A percentile compares a stretch with the other conserved stretches of the same genome.
Conservation (phyloP, 2,329 filamentous ascomycete species). For the Trichoderma sp. region DNA sequence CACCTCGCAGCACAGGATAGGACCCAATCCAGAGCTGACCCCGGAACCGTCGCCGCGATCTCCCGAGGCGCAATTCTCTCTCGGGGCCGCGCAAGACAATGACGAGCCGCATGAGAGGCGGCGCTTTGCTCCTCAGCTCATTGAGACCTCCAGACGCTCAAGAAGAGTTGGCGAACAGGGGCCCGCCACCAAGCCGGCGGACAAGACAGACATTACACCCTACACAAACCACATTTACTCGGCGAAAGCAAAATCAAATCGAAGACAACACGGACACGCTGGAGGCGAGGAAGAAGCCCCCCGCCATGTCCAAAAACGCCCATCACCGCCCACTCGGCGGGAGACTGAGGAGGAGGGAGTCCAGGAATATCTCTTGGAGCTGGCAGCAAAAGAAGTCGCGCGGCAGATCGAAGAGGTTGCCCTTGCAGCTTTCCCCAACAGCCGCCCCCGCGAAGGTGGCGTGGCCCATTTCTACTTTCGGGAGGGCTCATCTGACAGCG, state of each 20-base stretch:
- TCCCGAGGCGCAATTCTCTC: conserved; percentile 49
- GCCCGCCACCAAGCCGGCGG: conserved; percentile 64
- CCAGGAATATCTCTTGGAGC: conserved; percentile 74
- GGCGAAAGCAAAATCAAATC: conserved; percentile 47
- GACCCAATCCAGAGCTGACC: conserved; percentile 62
- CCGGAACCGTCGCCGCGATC: conserved; percentile 58
- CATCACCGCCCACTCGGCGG: conserved; percentile 54
- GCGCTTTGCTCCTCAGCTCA: conserved; percentile 75
- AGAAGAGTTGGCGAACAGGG: conserved; percentile 67
- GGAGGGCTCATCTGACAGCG: conserved; percentile 64
- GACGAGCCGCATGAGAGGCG: conserved; percentile 49
- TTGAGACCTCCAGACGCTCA: conserved; percentile 76
- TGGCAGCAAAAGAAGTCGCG: conserved; percentile 80
- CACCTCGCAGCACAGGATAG: conserved; percentile 36
- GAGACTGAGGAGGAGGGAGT: conserved; percentile 76
- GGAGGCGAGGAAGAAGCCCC: conserved; percentile 37
- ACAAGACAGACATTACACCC: conserved; percentile 73
- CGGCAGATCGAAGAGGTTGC: conserved; percentile 78
- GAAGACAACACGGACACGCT: conserved; percentile 38
- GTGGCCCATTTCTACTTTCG: conserved; percentile 73
- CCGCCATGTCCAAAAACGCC: conserved; percentile 39
- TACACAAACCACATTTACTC: conserved; percentile 65
- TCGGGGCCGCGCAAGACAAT: conserved; percentile 44
- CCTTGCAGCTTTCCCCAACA: conserved; percentile 75
- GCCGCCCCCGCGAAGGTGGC: conserved; percentile 68